Percentiles rank a stretch among this genome's conserved stretches.
These are phyloP conservation scores for Cyberlindnera mycetangii DNA, from an alignment of 805 yeast species.

Conservation along the genomic window DNA sequence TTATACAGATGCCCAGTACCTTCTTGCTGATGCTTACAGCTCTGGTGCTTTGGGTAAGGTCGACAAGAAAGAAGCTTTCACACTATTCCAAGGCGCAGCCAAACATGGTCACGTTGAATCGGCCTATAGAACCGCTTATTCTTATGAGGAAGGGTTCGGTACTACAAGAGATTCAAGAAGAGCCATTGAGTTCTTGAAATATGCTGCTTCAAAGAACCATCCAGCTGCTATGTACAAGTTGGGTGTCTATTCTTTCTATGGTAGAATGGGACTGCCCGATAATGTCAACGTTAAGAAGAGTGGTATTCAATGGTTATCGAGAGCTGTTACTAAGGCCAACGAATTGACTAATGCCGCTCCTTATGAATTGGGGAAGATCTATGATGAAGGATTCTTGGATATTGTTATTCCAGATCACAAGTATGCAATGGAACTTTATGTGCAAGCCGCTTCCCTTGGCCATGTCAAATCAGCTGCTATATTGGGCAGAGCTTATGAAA, in stretches of 20 bases:
- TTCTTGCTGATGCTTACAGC: slow-evolving; percentile 85
- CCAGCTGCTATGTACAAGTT: slow-evolving; percentile 96
- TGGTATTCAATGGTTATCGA: slow-evolving; percentile 89
- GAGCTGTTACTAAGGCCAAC: slow-evolving; percentile 82
- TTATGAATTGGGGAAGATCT: slow-evolving; percentile 82
- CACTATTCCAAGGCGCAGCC: slow-evolving; percentile 82
- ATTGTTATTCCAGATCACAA: slow-evolving; percentile 77
- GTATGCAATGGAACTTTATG: slow-evolving; percentile 82
- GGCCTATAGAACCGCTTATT: slow-evolving; percentile 86
- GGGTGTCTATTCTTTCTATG: slow-evolving; percentile 82
- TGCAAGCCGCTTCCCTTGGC: slow-evolving; percentile 86
- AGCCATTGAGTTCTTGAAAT: slow-evolving; percentile 75
- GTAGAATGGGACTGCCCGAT: slow-evolving; percentile 75
- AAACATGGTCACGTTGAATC: slow-evolving; percentile 91
- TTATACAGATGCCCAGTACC: slow-evolving; percentile 85
- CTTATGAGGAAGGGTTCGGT: slow-evolving; percentile 94
- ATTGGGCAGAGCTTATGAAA: slow-evolving; percentile 81
- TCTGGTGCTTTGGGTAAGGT: slow-evolving; percentile 81
- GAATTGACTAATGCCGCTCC: slow-evolving; percentile 92
- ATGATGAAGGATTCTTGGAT: slow-evolving; percentile 81
- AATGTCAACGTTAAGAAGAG: slow-evolving; percentile 69
- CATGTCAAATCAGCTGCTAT: slow-evolving; percentile 76
- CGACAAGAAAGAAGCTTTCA: slow-evolving; percentile 74
- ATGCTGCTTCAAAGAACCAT: slow-evolving; percentile 88
- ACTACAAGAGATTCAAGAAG: slow-evolving; percentile 84